Percentiles rank a stretch among this genome's conserved stretches.
Evolutionary conservation across 345 rosid genomes (phyloP).

Genomic region (Gossypium rotundifolium): DNA sequence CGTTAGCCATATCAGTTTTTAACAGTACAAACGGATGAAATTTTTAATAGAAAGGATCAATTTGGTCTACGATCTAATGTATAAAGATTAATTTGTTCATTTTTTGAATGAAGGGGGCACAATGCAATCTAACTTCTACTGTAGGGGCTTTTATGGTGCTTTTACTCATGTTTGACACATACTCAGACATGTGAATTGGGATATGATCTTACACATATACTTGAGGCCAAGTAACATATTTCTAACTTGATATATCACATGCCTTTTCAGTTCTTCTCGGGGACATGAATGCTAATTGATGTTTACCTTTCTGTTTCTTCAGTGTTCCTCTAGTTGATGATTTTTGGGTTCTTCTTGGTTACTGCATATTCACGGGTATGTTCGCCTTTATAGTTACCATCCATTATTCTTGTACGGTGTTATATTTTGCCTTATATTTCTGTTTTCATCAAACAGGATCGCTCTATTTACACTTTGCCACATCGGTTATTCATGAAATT

Average conservation of each 20-base stretch:
- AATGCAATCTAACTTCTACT: no score
- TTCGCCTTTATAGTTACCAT: neutral
- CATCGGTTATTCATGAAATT: slow-evolving; percentile 92
- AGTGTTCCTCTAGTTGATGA: slow-evolving; percentile 91
- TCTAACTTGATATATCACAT: neutral
- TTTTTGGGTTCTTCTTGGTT: slow-evolving; percentile 87
- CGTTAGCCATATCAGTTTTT: no score
- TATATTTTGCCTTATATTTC: slow-evolving; percentile 15
- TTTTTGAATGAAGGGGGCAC: no score
- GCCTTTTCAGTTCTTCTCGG: neutral
- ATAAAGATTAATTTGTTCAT: no score
- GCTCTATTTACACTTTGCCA: slow-evolving; percentile 83
- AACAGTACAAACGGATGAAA: no score
- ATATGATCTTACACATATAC: neutral
- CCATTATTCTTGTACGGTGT: neutral
- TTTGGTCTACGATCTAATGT: no score
- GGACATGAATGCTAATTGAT: neutral
- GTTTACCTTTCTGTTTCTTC: slow-evolving; percentile 23
- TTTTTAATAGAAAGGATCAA: no score
- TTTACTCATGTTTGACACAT: neutral
- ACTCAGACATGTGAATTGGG: neutral
- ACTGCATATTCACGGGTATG: slow-evolving; percentile 76
- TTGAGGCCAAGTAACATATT: neutral
- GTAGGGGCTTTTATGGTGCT: no score
- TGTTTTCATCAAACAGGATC: slow-evolving; percentile 37